A percentile compares a stretch with the other conserved stretches of the same genome.
Conservation (phyloP, 306 rosid genomes). For the Lathyrus aphaca region DNA sequence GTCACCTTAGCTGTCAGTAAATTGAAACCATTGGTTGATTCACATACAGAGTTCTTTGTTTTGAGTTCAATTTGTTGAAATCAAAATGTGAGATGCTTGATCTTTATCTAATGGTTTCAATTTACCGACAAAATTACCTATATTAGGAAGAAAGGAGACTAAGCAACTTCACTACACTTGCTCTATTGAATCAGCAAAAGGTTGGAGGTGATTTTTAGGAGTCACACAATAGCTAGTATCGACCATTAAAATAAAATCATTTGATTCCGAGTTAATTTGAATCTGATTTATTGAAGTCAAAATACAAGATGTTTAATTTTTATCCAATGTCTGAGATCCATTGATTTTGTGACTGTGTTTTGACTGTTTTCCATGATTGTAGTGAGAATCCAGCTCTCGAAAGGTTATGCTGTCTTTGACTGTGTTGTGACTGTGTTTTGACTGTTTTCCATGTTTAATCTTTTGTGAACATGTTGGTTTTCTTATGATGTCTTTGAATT, state of each 20-base stretch:
- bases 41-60: neutral
- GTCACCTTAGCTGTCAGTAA: neutral
- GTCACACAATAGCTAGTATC: neutral
- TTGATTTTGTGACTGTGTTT: neutral
- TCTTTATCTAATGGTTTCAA: neutral
- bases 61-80: neutral
- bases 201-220: neutral
- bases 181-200: neutral
- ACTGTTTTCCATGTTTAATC: no score
- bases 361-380: neutral
- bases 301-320: neutral
- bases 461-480: neutral
- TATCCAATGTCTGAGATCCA: neutral
- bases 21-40: neutral
- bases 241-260: neutral
- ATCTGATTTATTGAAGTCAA: neutral
- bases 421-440: no score
- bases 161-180: neutral
- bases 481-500: slow-evolving; percentile 2
- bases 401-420: no score
- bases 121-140: neutral
- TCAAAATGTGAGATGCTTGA: neutral
- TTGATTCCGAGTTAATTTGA: neutral
- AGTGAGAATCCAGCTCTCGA: neutral
- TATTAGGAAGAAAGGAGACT: neutral